These are phyloP conservation scores for Termitomyces sp. DNA, from an alignment of 768 basidiomycete species.

Conservation along the genomic window DNA sequence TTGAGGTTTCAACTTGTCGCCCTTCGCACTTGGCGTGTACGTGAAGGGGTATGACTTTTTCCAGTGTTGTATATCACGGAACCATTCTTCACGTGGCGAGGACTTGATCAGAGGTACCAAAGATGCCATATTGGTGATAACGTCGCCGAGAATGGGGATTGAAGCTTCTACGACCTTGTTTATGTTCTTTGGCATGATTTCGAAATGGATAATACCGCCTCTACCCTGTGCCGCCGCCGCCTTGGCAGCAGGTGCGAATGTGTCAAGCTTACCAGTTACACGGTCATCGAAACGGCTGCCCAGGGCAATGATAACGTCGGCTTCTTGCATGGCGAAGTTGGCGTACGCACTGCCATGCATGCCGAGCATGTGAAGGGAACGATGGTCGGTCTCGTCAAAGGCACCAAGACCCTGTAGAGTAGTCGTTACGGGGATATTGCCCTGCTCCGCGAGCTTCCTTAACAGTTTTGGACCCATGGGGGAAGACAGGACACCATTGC, in stretches of 20 bases:
- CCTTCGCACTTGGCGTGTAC: slow-evolving; percentile 58
- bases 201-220: slow-evolving; percentile 98
- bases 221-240: slow-evolving; percentile 80
- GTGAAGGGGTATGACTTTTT: slow-evolving; percentile 90
- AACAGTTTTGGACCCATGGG: slow-evolving; percentile 80
- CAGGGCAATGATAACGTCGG: slow-evolving; percentile 96
- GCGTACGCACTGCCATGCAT: slow-evolving; percentile 99
- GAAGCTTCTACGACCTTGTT: slow-evolving; percentile 98
- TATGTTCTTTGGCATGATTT: slow-evolving; percentile 97
- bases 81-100: slow-evolving; percentile 72
- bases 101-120: slow-evolving; percentile 75
- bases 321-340: slow-evolving; percentile 95
- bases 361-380: slow-evolving; percentile 93
- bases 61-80: slow-evolving; percentile 76
- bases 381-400: slow-evolving; percentile 86
- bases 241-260: slow-evolving; percentile 87
- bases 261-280: slow-evolving; percentile 85
- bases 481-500: slow-evolving; percentile 82
- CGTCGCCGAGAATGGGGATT: slow-evolving; percentile 92
- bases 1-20: slow-evolving; percentile 87
- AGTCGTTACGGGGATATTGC: slow-evolving; percentile 96
- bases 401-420: slow-evolving; percentile 94
- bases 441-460: slow-evolving; percentile 67
- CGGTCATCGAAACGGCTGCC: slow-evolving; percentile 98
- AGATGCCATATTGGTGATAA: slow-evolving; percentile 71